Conservation (phyloP, 2,329 filamentous ascomycete species). For the Fusarium torreyae region DNA sequence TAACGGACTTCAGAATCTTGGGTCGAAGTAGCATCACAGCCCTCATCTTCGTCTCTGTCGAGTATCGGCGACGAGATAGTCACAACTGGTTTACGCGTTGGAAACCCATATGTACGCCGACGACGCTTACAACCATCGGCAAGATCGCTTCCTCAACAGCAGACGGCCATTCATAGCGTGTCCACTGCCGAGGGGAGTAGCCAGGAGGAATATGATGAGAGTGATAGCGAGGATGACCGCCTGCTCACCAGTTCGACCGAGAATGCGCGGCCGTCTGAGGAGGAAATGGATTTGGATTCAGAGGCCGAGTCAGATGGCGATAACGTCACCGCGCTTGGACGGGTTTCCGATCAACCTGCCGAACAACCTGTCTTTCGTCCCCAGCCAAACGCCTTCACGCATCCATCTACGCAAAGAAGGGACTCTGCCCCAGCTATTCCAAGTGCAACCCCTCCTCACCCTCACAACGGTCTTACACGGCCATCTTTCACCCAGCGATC, state of each 20-base stretch:
- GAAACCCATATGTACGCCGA: slow-evolving; percentile 73
- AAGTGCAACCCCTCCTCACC: slow-evolving; percentile 64
- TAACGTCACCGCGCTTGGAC: slow-evolving; percentile 85
- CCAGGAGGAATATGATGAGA: slow-evolving; percentile 95
- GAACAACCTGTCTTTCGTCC: slow-evolving; percentile 78
- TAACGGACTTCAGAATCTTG: slow-evolving; percentile 81
- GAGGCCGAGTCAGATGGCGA: slow-evolving; percentile 74
- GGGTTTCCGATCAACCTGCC: slow-evolving; percentile 65
- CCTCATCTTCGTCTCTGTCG: slow-evolving; percentile 93
- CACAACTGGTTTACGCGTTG: slow-evolving; percentile 86
- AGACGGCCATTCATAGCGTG: slow-evolving; percentile 59
- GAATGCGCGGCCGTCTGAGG: slow-evolving; percentile 59
- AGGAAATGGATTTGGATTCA: slow-evolving; percentile 61
- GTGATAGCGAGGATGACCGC: slow-evolving; percentile 88
- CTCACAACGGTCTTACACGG: slow-evolving; percentile 66
- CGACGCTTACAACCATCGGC: slow-evolving; percentile 62
- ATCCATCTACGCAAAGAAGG: slow-evolving; percentile 71
- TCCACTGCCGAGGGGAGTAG: slow-evolving; percentile 75
- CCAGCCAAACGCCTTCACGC: slow-evolving; percentile 92
- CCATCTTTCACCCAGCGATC: slow-evolving; percentile 65
- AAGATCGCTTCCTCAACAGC: slow-evolving; percentile 57
- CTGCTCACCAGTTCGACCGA: slow-evolving; percentile 73
- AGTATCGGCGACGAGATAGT: slow-evolving; percentile 90
- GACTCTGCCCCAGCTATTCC: slow-evolving; percentile 63
- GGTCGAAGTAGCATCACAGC: slow-evolving; percentile 94